These are phyloP conservation scores for Eucalyptus marginata DNA, from an alignment of 345 rosid species.

Conservation along the genomic window DNA sequence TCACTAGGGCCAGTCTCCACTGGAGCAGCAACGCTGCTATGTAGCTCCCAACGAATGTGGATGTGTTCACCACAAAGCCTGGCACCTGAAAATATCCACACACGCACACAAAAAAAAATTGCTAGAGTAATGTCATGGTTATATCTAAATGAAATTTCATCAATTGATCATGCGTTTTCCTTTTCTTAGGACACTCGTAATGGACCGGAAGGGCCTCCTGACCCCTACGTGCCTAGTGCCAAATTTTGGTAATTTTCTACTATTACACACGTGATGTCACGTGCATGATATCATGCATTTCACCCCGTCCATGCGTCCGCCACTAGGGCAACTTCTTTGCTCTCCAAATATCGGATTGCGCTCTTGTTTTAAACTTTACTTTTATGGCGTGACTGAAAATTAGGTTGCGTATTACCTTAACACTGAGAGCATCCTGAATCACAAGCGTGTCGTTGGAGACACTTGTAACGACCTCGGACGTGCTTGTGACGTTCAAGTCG, in stretches of 20 bases:
- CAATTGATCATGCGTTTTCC: not conserved
- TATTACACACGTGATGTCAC: not conserved
- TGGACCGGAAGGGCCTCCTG: not conserved
- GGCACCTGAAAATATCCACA: not conserved
- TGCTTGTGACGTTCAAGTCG: not conserved
- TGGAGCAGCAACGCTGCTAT: not conserved
- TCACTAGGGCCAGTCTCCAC: slow-evolving; percentile 7
- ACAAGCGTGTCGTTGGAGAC: not conserved
- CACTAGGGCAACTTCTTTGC: not conserved
- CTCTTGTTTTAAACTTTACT: not conserved
- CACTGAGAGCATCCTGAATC: slow-evolving; percentile 1
- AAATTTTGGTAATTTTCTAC: not conserved
- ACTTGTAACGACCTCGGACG: not conserved
- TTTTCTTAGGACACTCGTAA: not conserved
- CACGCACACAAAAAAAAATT: too few relatives aligned
- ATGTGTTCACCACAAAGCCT: not conserved
- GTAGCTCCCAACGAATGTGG: not conserved
- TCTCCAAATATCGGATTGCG: not conserved
- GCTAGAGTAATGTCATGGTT: not conserved
- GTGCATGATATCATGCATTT: not conserved
- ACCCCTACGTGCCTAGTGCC: not conserved
- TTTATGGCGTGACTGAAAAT: not conserved
- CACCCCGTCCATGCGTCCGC: not conserved
- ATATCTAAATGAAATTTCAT: not conserved
- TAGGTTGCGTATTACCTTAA: not conserved